Evolutionary conservation across 768 basidiomycete species (phyloP), one percentile per base, ranked within the genome.

Genomic region (Fomitopsis serialis): DNA sequence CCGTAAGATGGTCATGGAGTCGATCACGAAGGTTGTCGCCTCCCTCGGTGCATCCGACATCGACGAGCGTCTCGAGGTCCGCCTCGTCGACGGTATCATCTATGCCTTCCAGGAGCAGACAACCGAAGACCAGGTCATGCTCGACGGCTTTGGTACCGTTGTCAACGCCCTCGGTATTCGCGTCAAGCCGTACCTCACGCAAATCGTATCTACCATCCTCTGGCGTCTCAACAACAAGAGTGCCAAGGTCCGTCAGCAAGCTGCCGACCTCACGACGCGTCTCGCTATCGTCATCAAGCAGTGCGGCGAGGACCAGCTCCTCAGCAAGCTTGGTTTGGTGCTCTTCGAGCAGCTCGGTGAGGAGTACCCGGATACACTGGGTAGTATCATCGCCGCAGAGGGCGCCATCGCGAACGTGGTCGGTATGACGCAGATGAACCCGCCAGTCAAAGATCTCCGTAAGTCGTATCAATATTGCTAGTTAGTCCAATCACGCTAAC

Each of bases 391-490:
- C 69, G 95, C 96, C 45, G 97, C 97, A 42, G 92, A 94, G 64
- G 96, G 93, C 58, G 97, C 97, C 45, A 98, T 99, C 63, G 97
- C 97, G 59, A 98, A 98, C 63, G 97, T 98, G 47, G 97, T 99
- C 58, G 97, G 97, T 72, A 99, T 98, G 97, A 97, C 97, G 10
- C 93, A 98, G 69, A 99, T 99, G 97, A 98, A 97, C 68, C 97
- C 97, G 13, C 97, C 97, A 0, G 95, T 99, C 24, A 99, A 99
- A 70, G 97, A 99, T 79, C 84, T 99, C 54, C 68, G 95, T 97
- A 70, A 82, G 95, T 86, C 11, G 49, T 52, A 15, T 45, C 34
- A n/a, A 2, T 32, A 48, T 50, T 24, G 50, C 21, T 9, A 13
- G 6, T 40, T 29, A 15, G 35, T 32, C 9, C 21, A 2, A 48